These are phyloP conservation scores for Plasmodium vivax DNA, from an alignment of 169 alveolate genomes.

Conservation along the genomic window DNA sequence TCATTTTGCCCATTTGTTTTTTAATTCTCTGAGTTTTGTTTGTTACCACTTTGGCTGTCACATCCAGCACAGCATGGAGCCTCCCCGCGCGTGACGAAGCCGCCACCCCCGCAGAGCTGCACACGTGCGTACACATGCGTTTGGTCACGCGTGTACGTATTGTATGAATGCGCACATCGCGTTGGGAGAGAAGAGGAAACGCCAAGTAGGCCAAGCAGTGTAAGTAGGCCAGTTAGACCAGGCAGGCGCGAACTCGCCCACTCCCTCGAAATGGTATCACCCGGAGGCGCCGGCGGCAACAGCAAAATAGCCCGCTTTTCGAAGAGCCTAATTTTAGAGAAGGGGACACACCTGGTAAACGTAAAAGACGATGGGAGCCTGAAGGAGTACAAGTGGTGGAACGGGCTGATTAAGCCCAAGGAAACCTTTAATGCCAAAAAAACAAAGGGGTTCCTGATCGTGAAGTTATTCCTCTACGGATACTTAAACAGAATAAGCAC, in stretches of 20 bases:
- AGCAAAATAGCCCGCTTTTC: constrained; percentile 58
- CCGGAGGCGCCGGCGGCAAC: constrained; percentile 2
- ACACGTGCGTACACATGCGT: constrained; percentile 6
- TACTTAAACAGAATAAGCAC: constrained; percentile 61
- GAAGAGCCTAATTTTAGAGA: constrained; percentile 7
- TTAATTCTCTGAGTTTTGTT: not conserved
- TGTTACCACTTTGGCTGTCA: not conserved
- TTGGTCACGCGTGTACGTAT: not conserved
- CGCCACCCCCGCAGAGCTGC: not conserved
- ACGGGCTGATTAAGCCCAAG: constrained; percentile 43
- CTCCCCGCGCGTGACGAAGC: not conserved
- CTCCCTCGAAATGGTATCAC: constrained; percentile 31
- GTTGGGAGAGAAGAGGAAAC: not conserved
- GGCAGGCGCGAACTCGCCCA: not conserved
- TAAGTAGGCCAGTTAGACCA: not conserved
- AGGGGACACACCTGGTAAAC: constrained; percentile 48
- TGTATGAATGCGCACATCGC: not conserved
- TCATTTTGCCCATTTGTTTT: not conserved
- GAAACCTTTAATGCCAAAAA: constrained; percentile 51
- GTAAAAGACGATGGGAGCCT: constrained; percentile 17
- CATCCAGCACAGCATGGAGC: not conserved
- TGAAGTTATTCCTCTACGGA: constrained; percentile 55
- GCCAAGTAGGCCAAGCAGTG: not conserved
- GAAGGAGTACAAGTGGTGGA: constrained; percentile 42
- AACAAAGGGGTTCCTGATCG: constrained; percentile 64